Percentiles rank a stretch among this genome's conserved stretches.
These are phyloP conservation scores for Fragaria nilgerrensis DNA, from an alignment of 306 rosid species.

Conservation along the genomic window DNA sequence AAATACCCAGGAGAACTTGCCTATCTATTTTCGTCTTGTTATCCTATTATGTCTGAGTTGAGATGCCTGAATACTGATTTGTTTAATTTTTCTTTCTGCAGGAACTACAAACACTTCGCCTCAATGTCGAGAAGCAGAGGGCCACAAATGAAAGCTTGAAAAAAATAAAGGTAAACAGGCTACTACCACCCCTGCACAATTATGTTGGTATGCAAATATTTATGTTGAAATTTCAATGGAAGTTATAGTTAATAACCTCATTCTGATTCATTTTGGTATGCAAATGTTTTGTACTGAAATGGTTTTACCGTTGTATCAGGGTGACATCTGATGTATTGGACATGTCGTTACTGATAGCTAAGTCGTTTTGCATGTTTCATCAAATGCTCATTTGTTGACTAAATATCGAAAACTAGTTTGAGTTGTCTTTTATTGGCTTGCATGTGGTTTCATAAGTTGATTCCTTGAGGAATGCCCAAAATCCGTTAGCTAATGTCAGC, in stretches of 20 bases:
- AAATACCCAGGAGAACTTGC: too few relatives aligned
- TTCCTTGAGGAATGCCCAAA: neutral
- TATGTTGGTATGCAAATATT: too few relatives aligned
- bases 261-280: neutral
- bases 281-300: neutral
- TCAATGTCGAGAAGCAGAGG: constrained; percentile 57
- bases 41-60: neutral
- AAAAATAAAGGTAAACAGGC: constrained; percentile 62
- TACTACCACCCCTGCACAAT: too few relatives aligned
- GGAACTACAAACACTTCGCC: constrained; percentile 59
- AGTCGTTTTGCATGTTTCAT: neutral
- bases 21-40: neutral
- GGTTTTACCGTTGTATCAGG: neutral
- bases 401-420: neutral
- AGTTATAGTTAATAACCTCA: neutral
- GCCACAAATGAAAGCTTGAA: constrained; percentile 57
- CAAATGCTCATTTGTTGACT: neutral
- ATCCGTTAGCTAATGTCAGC: neutral
- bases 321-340: neutral
- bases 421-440: neutral
- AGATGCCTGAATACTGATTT: constrained; percentile 15
- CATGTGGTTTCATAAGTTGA: neutral
- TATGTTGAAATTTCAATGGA: neutral
- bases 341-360: neutral
- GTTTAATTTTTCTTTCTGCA: constrained; percentile 29